phyloP scores from a whole-genome alignment of 208 protist species.

The Leishmania aethiopica region DNA sequence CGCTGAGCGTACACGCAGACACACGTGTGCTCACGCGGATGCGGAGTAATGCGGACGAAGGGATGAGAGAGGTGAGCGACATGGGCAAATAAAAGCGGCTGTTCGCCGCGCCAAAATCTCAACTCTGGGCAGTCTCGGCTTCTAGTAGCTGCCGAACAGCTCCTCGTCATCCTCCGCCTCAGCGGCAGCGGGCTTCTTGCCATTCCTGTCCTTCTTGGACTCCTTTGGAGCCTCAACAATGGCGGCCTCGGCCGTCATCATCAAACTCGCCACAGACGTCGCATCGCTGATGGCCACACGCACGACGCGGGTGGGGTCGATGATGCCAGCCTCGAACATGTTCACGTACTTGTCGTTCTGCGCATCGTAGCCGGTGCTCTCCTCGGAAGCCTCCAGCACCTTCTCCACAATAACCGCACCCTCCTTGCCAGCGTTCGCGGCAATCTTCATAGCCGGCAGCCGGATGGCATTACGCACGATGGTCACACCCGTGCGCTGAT shows the following conservation, averaged over 20 bases:
- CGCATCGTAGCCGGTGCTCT: constrained; percentile 94
- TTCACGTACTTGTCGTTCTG: constrained; percentile 95
- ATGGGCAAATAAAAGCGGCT: not conserved
- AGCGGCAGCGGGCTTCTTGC: constrained; percentile 10
- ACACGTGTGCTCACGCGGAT: not conserved
- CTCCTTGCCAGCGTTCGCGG: constrained; percentile 97
- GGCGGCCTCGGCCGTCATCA: constrained; percentile 96
- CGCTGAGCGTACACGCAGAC: not conserved
- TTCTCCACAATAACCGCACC: constrained; percentile 98
- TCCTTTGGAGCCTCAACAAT: constrained; percentile 64
- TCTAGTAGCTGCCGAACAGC: constrained; percentile 40
- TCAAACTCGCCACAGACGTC: constrained; percentile 96
- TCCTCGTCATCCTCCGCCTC: constrained; percentile 36
- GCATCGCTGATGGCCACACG: constrained; percentile 96
- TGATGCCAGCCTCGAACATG: constrained; percentile 99
- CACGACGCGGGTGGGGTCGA: constrained; percentile 99
- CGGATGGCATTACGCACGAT: constrained; percentile 95
- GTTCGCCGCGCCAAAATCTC: not conserved
- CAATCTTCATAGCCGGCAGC: constrained; percentile 94
- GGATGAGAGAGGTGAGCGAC: not conserved
- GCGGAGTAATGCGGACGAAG: not conserved
- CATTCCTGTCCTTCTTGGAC: constrained; percentile 29
- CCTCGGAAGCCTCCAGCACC: constrained; percentile 88
- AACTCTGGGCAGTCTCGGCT: too few species aligned
- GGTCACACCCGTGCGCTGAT: constrained; percentile 96